Evolutionary conservation across 495 filamentous ascomycete species (phyloP).

Genomic region (Neurospora sp.): DNA sequence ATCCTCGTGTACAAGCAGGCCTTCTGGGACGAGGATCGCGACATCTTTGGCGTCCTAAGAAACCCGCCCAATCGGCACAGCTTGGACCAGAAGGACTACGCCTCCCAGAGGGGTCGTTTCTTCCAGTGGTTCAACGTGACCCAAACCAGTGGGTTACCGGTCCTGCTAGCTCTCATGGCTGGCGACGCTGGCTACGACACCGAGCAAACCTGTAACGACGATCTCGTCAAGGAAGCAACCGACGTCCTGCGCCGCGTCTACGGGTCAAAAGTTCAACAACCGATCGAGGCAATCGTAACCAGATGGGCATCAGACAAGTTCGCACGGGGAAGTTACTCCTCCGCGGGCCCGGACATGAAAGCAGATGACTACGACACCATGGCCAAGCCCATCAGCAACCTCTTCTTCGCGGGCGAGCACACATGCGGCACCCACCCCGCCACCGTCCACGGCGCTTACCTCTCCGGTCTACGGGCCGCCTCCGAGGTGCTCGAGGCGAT

Average conservation of each 20-base stretch:
- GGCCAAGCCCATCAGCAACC: constrained; percentile 73
- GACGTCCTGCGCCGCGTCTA: constrained; percentile 57
- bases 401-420: constrained; percentile 95
- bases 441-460: constrained; percentile 92
- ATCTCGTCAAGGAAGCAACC: constrained; percentile 70
- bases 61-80: constrained; percentile 47
- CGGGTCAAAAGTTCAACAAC: constrained; percentile 48
- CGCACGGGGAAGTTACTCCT: constrained; percentile 88
- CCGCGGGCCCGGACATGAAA: constrained; percentile 66
- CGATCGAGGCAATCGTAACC: constrained; percentile 84
- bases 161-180: constrained; percentile 88
- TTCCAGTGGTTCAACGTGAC: constrained; percentile 97
- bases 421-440: constrained; percentile 92
- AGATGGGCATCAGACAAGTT: constrained; percentile 86
- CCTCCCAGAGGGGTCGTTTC: constrained; percentile 61
- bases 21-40: constrained; percentile 87
- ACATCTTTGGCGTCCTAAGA: constrained; percentile 89
- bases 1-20: constrained; percentile 79
- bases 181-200: constrained; percentile 87
- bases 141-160: constrained; percentile 77
- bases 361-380: constrained; percentile 89
- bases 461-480: constrained; percentile 83
- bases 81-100: constrained; percentile 42
- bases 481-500: constrained; percentile 71
- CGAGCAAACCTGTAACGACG: constrained; percentile 61